These are phyloP conservation scores for Arctium minus DNA, from an alignment of 129 eudicot genomes.

Conservation along the genomic window DNA sequence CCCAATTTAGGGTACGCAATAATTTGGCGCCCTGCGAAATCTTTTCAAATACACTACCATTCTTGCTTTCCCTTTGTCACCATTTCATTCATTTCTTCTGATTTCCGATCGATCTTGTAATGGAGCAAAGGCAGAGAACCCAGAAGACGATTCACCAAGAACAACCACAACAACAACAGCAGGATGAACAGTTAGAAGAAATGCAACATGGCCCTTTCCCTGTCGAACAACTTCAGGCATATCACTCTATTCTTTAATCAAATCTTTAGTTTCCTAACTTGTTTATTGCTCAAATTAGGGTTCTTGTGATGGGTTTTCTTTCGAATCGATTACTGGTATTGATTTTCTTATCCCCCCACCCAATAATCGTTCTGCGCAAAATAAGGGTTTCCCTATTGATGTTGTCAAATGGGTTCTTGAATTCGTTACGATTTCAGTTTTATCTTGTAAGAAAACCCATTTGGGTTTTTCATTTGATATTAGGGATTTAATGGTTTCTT, in stretches of 20 bases:
- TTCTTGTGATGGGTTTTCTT: conserved; percentile 14
- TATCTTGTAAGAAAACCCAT: neutral
- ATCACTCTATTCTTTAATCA: neutral
- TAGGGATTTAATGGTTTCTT: neutral
- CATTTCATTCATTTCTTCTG: conserved; percentile 1
- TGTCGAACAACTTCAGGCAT: conserved; percentile 87
- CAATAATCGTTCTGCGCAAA: neutral
- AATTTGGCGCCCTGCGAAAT: conserved; percentile 19
- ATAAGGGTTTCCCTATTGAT: conserved; percentile 17
- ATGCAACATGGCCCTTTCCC: conserved; percentile 80
- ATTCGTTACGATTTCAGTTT: neutral
- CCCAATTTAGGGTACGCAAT: conserved; percentile 1
- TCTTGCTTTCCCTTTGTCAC: conserved; percentile 1
- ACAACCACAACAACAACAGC: conserved; percentile 35
- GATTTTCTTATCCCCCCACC: neutral
- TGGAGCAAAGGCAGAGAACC: conserved; percentile 66
- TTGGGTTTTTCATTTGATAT: neutral
- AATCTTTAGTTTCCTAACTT: neutral
- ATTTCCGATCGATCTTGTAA: conserved; percentile 8
- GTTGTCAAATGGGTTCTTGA: conserved; percentile 10
- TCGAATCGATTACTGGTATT: neutral
- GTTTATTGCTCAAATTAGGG: neutral
- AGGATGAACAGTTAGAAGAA: conserved; percentile 54
- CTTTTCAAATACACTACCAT: neutral
- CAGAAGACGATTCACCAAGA: conserved; percentile 37